Base-by-base conservation (phyloP, 2,329 filamentous ascomycete genomes). In the Botryosphaeria dothidea region DNA sequence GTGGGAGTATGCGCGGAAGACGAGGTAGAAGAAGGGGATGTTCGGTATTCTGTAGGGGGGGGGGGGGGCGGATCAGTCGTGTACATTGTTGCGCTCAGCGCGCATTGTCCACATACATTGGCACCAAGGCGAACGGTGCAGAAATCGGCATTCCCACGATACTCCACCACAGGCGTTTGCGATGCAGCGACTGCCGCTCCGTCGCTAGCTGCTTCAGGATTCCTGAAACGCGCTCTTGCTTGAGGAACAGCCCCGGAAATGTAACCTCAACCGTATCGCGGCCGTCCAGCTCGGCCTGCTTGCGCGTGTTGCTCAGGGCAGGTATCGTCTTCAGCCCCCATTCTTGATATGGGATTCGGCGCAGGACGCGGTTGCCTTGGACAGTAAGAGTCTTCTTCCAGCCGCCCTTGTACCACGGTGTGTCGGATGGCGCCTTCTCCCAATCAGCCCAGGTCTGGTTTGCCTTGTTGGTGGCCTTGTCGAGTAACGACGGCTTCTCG, bases 281-380 rank as follows among this genome's bases (percentile, higher is more conserved):
- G 41, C 85, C 86, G 61, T 86, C 77, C 23, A 88, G 72, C 70
- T 91, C 87, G 61, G 91, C 88, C 56, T 85, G 82, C 70, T 86
- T 84, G 65, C 88, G 84, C 69, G 87, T 85, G 65, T 87, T 81
- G 46, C 88, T 92, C 70, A 96, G 83, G 23, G 93, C 90, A 49
- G 95, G 95, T 61, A 99, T 89, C 38, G 92, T 96, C 81, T 98
- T 98, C 70, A 99, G 84, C 0, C 92, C 93, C 95, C 95, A 99
- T 89, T 99, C 95, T 79, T 98, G 92, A 76, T 92, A 97, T 2
- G 95, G 92, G 72, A 99, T 96, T 68, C 92, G 88, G 71, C 92
- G 89, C 67, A 99, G 86, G 17, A 92, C 88, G 56, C 88, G 83
- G 79, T 99, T 97, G 64, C 95, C 95, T 77, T 94, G 96, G 66